Conservation (phyloP, 148 eudicot species). For the Rhododendron molle region DNA sequence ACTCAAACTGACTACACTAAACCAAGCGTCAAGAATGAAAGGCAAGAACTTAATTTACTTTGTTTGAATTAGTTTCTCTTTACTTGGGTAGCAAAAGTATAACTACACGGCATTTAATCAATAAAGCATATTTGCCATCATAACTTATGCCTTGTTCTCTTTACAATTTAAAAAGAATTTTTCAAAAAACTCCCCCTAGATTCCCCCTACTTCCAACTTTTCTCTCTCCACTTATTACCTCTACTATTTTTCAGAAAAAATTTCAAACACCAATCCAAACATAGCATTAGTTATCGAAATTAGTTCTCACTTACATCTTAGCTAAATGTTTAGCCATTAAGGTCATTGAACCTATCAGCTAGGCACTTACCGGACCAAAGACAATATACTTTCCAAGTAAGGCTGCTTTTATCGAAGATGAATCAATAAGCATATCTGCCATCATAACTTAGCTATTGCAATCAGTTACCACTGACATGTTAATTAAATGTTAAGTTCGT, state of each 20-base stretch:
- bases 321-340: neutral
- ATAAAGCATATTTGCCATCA: slow-evolving; percentile 5
- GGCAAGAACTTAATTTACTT: neutral
- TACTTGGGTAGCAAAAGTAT: neutral
- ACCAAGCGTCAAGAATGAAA: neutral
- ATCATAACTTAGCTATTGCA: neutral
- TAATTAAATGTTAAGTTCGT: neutral
- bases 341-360: neutral
- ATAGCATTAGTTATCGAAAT: neutral
- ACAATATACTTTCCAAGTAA: neutral
- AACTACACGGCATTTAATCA: neutral
- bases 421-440: slow-evolving; percentile 8
- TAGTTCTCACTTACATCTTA: neutral
- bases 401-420: neutral
- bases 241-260: too few relatives aligned
- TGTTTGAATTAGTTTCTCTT: neutral
- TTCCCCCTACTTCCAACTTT: too few relatives aligned
- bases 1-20: neutral
- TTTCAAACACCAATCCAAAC: too few relatives aligned
- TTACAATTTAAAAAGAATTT: too few relatives aligned
- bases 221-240: too few relatives aligned
- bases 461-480: neutral
- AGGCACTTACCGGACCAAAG: neutral
- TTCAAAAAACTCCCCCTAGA: too few relatives aligned
- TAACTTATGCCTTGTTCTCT: too few relatives aligned